Evolutionary conservation across 78 protist genomes (phyloP), one percentile per base, ranked within the genome.

Genomic region (Dictyostelium firmibasis): DNA sequence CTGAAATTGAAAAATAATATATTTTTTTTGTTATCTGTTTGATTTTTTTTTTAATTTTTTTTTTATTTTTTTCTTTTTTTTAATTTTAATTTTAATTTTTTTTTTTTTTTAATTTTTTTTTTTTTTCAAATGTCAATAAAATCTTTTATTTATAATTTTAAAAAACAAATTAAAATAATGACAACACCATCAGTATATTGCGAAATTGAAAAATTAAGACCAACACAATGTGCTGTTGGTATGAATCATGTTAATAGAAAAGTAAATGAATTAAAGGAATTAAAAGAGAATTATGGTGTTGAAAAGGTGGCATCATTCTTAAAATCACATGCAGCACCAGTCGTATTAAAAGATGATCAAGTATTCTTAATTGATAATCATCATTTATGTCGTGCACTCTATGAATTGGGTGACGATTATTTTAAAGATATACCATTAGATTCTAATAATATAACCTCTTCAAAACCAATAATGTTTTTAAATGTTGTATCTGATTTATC

Each of bases 151-250:
- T 16, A 50, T 16, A 50, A 16, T 16, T 50, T 50, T 16, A 16
- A 10, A 16, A 11, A 20, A 57, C 67, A 57, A 67, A 67, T 67
- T 67, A 67, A 29, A 67, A 67, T 27, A 10, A 67, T 67, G 36
- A 2, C 74, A 23, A 3, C 75, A 67, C 16, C 75, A 67, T 27
- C 38, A 6, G 20, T 67, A 25, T 67, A 67, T 67, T 67, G 75
- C 6, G 85, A 81, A 53, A 69, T 87, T 78, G 93, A 87, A 25
- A 89, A 43, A 67, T 31, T 89, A 13, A 81, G 43, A 81, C 94
- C 94, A 57, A 89, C 94, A 33, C 94, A 89, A 81, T 89, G 94
- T 33, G 94, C 94, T 29, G 94, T 81, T 78, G 94, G 94, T 44
- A 81, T 89, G 94, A 43, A 78, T 2, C 94, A 89, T 81, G 94